phyloP scores from a whole-genome alignment of 495 filamentous ascomycete species.

The Halenospora varia region DNA sequence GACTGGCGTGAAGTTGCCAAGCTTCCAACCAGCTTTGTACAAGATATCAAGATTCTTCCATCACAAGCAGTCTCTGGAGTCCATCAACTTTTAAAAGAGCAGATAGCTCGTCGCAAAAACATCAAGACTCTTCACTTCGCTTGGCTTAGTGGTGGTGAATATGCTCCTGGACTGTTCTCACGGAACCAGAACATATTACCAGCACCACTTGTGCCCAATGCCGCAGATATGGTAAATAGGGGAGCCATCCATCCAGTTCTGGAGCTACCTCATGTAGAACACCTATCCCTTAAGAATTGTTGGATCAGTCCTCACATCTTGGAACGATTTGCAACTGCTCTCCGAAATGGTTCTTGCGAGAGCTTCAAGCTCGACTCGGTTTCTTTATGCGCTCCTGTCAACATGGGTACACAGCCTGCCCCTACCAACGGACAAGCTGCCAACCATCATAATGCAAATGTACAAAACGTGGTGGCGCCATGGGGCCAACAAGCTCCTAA shows the following conservation, averaged over 20 bases:
- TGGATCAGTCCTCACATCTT: constrained; percentile 41
- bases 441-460: constrained; percentile 6
- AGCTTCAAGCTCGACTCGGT: constrained; percentile 40
- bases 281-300: constrained; percentile 55
- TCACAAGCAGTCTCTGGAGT: constrained; percentile 37
- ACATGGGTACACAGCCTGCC: constrained; percentile 7
- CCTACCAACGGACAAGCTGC: neutral
- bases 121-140: constrained; percentile 50
- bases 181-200: constrained; percentile 48
- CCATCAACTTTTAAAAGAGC: constrained; percentile 37
- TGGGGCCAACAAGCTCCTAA: too few species aligned
- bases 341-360: constrained; percentile 24
- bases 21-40: constrained; percentile 31
- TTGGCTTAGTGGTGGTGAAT: constrained; percentile 54
- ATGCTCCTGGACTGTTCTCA: constrained; percentile 45
- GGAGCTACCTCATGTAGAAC: constrained; percentile 40
- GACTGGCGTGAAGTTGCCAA: constrained; percentile 48
- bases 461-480: neutral
- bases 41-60: constrained; percentile 36
- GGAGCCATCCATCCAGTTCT: constrained; percentile 26
- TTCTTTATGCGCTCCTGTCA: constrained; percentile 34
- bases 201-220: constrained; percentile 39
- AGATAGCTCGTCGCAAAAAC: constrained; percentile 32
- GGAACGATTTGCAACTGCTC: constrained; percentile 23
- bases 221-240: constrained; percentile 41